These are phyloP conservation scores for Xylaria palmicola DNA, from an alignment of 495 filamentous ascomycete species.

Conservation along the genomic window DNA sequence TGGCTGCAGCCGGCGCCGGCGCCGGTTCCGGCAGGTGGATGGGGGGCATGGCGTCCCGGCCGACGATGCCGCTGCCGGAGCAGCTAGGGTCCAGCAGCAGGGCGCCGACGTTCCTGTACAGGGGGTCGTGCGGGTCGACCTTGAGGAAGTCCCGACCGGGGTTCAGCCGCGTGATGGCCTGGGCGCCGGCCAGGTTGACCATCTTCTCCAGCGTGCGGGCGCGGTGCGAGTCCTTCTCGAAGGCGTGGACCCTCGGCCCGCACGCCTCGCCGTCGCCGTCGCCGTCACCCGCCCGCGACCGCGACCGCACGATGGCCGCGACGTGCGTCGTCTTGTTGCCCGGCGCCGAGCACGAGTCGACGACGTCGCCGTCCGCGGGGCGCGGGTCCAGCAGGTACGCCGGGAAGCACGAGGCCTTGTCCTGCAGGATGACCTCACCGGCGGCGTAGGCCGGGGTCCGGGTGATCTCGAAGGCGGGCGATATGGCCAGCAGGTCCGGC, in stretches of 20 bases:
- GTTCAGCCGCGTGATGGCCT: slow-evolving; percentile 61
- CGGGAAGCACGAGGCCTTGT: slow-evolving; percentile 96
- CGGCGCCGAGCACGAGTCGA: slow-evolving; percentile 91
- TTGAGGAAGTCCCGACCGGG: slow-evolving; percentile 77
- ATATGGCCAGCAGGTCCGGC: slow-evolving; percentile 77
- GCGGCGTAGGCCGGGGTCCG: slow-evolving; percentile 67
- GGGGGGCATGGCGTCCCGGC: slow-evolving; percentile 71
- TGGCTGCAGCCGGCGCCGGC: no score
- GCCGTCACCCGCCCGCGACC: slow-evolving; percentile 17
- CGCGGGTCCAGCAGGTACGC: slow-evolving; percentile 73
- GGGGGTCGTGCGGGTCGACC: slow-evolving; percentile 55
- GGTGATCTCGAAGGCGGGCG: slow-evolving; percentile 65
- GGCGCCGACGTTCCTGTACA: slow-evolving; percentile 62
- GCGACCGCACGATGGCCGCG: slow-evolving; percentile 62
- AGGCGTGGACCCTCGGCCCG: slow-evolving; percentile 57
- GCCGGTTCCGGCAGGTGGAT: slow-evolving; percentile 55
- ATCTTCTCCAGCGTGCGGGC: slow-evolving; percentile 76
- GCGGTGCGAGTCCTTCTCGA: slow-evolving; percentile 66
- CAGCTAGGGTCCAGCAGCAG: slow-evolving; percentile 90
- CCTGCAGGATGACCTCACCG: slow-evolving; percentile 84
- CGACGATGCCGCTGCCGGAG: slow-evolving; percentile 90
- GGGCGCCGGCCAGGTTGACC: slow-evolving; percentile 71
- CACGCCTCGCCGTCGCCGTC: slow-evolving; percentile 22
- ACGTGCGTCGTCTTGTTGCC: slow-evolving; percentile 98
- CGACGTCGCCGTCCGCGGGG: slow-evolving; percentile 63